Conservation (phyloP, 345 rosid species). For the Gossypioides kirkii region DNA sequence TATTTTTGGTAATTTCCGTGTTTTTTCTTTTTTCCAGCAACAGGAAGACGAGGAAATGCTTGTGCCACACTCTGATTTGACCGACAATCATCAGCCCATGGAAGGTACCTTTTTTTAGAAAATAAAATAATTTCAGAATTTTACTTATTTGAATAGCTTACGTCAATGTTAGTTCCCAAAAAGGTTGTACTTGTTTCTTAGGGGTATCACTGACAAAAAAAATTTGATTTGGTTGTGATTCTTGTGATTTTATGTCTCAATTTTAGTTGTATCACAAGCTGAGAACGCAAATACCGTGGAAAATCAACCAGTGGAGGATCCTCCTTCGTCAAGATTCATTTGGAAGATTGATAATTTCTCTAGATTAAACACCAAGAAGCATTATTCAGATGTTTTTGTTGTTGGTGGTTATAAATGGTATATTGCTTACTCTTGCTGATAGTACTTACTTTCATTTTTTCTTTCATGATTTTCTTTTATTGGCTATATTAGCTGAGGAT, state of each 20-base stretch:
- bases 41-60: slow-evolving; percentile 96
- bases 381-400: slow-evolving; percentile 62
- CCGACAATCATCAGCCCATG: slow-evolving; percentile 74
- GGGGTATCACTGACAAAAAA: neutral
- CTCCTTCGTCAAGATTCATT: slow-evolving; percentile 66
- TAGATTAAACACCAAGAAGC: slow-evolving; percentile 66
- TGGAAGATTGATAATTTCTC: slow-evolving; percentile 80
- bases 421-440: neutral
- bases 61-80: slow-evolving; percentile 71
- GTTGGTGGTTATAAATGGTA: slow-evolving; percentile 96
- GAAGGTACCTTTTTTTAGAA: slow-evolving; percentile 40
- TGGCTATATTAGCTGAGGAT: neutral
- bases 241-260: neutral
- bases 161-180: neutral
- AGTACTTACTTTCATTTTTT: neutral
- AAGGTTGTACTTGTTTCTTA: neutral
- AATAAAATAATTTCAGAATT: neutral
- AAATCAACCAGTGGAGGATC: slow-evolving; percentile 76
- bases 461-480: neutral
- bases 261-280: slow-evolving; percentile 39
- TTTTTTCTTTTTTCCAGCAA: slow-evolving; percentile 29
- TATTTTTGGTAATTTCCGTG: neutral
- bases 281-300: slow-evolving; percentile 56
- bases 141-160: neutral
- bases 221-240: neutral